Base-by-base conservation (phyloP, 2,329 filamentous ascomycete species). In the Clonostachys chloroleuca region DNA sequence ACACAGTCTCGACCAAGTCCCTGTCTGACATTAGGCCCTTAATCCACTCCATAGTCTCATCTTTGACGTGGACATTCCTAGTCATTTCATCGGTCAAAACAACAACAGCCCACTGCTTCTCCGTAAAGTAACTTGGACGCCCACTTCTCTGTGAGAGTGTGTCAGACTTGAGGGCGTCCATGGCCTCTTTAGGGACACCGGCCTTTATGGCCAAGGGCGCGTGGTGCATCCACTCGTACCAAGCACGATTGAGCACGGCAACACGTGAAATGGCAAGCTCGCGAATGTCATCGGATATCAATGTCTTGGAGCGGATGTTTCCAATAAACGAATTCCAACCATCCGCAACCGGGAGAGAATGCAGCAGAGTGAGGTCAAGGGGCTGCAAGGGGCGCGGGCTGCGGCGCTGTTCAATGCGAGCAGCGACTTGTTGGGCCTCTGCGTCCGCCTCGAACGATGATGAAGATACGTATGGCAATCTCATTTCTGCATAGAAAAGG, bases 21-120 rank as follows among this genome's bases (percentile, higher is more conserved):
- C 78, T 74, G 51, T 92, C 86, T 20, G 61, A 75, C 54, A 92
- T 90, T 35, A 76, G 59, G 12, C 53, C 62, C 67, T 77, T 85
- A 53, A 95, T 54, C 54, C 69, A 67, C 33, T 62, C 78, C 67
- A 92, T 92, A 2, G 87, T 78, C 49, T 70, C 77, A 43, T 94
- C 85, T 12, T 71, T 65, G 7, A 95, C 89, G 45, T 75, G 70
- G 1, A 92, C 84, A 41, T 81, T 78, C 53, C 82, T 72, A 44
- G 90, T 95, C 87, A 95, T 95, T 62, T 89, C 87, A 68, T 95
- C 89, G 16, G 89, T 79, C 62, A 90, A 92, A 42, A 76, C 70
- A 46, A 92, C 63, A 34, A 89, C 86, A 0, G 82, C 84, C 73
- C 80, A 82, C 67, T 90, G 82, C 60, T 71, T 74, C 50, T 77